These are phyloP conservation scores for Peronospora destructor DNA, from an alignment of 352 stramenopile species.

Conservation along the genomic window DNA sequence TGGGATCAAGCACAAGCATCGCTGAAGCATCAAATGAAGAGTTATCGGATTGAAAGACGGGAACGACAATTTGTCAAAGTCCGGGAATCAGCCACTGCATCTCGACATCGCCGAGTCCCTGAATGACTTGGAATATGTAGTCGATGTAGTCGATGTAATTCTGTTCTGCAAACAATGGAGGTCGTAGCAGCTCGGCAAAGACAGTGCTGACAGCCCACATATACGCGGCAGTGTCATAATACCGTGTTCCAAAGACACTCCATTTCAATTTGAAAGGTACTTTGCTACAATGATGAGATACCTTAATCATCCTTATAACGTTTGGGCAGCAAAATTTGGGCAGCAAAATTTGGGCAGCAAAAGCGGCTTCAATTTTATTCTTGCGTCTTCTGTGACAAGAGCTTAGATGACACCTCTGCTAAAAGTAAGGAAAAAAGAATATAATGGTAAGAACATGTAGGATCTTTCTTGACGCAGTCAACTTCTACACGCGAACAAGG, in stretches of 20 bases:
- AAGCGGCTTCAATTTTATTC: constrained; percentile 23
- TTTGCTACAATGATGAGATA: constrained; percentile 8
- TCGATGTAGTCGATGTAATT: constrained; percentile 83
- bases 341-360: constrained; percentile 13
- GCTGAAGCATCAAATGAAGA: too few species aligned
- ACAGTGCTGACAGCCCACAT: constrained; percentile 76
- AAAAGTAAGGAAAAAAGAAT: constrained; percentile 23
- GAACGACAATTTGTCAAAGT: too few species aligned
- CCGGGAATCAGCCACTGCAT: constrained; percentile 51
- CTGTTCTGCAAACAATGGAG: too few species aligned
- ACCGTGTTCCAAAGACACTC: constrained; percentile 51
- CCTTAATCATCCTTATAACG: background rate
- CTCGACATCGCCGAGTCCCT: constrained; percentile 54
- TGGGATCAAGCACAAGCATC: too few species aligned
- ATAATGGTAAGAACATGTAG: constrained; percentile 18
- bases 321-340: constrained; percentile 13
- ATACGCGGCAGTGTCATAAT: constrained; percentile 59
- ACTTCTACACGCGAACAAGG: constrained; percentile 18
- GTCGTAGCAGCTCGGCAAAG: constrained; percentile 54
- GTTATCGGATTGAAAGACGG: too few species aligned
- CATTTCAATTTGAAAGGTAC: constrained; percentile 10
- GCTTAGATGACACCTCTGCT: constrained; percentile 21
- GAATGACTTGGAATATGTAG: constrained; percentile 67
- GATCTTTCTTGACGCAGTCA: constrained; percentile 14
- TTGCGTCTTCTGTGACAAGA: constrained; percentile 6